Percentiles rank a stretch among this genome's conserved stretches.
Conservation (phyloP, 2,329 filamentous ascomycete species). For the Apiospora kogelbergensis region DNA sequence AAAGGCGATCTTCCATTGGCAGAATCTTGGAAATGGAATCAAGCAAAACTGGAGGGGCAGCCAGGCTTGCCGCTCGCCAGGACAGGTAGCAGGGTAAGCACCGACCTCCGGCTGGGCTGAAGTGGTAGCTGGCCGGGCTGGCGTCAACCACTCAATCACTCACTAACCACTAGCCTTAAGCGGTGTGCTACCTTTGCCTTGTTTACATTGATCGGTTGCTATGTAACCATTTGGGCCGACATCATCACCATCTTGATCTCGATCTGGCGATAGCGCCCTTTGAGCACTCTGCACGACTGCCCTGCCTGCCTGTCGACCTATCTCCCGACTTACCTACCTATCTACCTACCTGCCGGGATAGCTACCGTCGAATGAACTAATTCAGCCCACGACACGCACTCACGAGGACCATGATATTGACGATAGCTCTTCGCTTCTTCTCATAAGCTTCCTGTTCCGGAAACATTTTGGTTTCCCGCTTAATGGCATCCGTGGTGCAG, state of each 20-base stretch:
- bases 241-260: neutral
- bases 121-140: neutral
- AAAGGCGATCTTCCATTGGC: neutral
- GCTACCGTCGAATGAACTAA: neutral
- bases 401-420: constrained; percentile 7
- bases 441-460: constrained; percentile 8
- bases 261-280: neutral
- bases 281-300: neutral
- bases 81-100: neutral
- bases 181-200: neutral
- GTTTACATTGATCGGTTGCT: neutral
- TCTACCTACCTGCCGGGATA: neutral
- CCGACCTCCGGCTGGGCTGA: neutral
- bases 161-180: neutral
- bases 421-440: constrained; percentile 11
- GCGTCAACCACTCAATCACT: neutral
- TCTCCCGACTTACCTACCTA: neutral
- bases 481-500: constrained; percentile 11
- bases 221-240: constrained; percentile 1
- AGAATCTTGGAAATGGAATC: neutral
- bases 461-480: neutral
- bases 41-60: neutral
- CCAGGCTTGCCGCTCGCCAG: too few relatives aligned
- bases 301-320: neutral
- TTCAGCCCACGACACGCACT: neutral